These are phyloP conservation scores for Gracilaria domingensis DNA, from an alignment of 23 red algal genomes.

Conservation along the genomic window DNA sequence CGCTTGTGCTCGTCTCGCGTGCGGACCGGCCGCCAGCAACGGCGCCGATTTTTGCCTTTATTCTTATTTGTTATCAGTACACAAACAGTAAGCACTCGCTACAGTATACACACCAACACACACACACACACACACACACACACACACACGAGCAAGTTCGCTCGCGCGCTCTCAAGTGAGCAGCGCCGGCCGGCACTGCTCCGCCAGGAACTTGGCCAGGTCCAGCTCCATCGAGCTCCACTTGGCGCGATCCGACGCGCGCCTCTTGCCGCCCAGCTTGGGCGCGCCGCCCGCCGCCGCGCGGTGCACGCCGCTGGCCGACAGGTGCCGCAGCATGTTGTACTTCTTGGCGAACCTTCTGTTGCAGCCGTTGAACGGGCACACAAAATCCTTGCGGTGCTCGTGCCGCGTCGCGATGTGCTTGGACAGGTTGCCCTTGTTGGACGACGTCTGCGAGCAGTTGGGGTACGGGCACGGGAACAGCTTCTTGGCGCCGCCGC, in stretches of 20 bases:
- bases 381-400: constrained; percentile 61
- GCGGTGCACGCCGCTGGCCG: constrained; percentile 57
- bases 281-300: not conserved
- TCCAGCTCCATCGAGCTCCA: constrained; percentile 62
- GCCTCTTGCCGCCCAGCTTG: not conserved
- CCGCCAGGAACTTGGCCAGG: constrained; percentile 46
- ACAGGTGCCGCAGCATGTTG: constrained; percentile 57
- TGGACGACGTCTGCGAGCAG: constrained; percentile 53
- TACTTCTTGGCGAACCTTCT: constrained; percentile 69
- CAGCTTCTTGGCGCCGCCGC: constrained; percentile 11
- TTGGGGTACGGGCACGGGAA: constrained; percentile 47
- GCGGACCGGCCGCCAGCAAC: not conserved
- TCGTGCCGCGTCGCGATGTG: constrained; percentile 66
- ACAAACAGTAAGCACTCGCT: too few species aligned
- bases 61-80: too few species aligned
- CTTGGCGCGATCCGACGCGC: constrained; percentile 19
- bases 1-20: not conserved
- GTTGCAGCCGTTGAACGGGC: constrained; percentile 61
- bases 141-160: not conserved
- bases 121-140: too few species aligned
- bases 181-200: not conserved
- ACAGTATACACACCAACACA: too few species aligned
- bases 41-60: too few species aligned
- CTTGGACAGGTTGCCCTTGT: constrained; percentile 63
- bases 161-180: not conserved